These are phyloP conservation scores for Apiotrichum sp. DNA, from an alignment of 1,284 basidiomycete genomes.

Conservation along the genomic window DNA sequence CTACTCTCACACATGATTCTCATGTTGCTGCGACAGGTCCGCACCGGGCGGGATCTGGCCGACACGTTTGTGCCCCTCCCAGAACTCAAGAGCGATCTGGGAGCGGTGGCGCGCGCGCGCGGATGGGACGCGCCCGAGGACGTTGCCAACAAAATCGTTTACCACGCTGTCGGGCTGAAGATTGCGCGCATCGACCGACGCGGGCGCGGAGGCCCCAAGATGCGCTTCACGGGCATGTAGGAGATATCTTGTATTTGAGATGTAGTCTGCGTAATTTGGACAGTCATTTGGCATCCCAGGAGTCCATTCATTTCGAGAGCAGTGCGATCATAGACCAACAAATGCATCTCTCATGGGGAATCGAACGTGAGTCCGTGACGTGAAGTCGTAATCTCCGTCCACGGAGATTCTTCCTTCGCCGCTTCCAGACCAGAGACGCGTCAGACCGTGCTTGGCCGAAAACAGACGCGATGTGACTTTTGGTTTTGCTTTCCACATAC, in stretches of 20 bases:
- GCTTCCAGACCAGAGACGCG: not conserved
- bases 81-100: slow-evolving; percentile 31
- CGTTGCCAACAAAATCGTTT: slow-evolving; percentile 30
- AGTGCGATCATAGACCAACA: no score
- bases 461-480: not conserved
- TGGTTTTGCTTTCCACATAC: not conserved
- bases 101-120: slow-evolving; percentile 23
- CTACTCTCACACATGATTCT: slow-evolving; percentile 34
- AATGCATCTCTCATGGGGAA: no score
- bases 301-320: no score
- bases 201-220: slow-evolving; percentile 22
- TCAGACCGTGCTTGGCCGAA: not conserved
- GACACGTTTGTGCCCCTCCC: slow-evolving; percentile 20
- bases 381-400: no score
- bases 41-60: not conserved
- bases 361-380: no score
- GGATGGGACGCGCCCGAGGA: slow-evolving; percentile 29
- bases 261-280: no score
- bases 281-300: no score
- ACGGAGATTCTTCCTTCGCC: no score
- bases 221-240: slow-evolving; percentile 24
- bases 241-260: not conserved
- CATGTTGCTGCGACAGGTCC: slow-evolving; percentile 22
- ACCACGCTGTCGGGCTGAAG: slow-evolving; percentile 34
- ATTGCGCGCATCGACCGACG: slow-evolving; percentile 34